Base-by-base conservation (phyloP, 805 yeast genomes). In the Kurtzmaniella cleridarum region DNA sequence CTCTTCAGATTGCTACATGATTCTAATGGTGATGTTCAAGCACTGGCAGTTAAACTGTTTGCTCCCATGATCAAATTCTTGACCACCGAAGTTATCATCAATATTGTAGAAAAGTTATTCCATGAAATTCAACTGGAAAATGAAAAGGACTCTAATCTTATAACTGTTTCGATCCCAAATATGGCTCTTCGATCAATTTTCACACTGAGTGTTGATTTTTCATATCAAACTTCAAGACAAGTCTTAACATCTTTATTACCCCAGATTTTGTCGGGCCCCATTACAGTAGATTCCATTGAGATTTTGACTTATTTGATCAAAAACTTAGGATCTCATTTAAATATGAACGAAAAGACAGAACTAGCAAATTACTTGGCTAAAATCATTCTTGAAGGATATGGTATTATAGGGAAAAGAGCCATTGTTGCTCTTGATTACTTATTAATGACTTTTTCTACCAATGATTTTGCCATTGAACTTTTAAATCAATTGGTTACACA, bases 1-100 rank as follows among this genome's bases (percentile, higher is more conserved):
- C 51, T 76, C 31, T 61, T 69, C 38, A 59, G 58, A 27, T 64
- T 71, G 32, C 60, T 85, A 17, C 66, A 71, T 11, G 95, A 86
- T 52, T 68, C 72, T 34, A 78, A 78, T 47, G 64, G 85, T 4
- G 90, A 84, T 46, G 90, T 86, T 1, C 85, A 84, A 53, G 79
- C 76, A 48, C 85, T 81, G 54, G 83, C 93, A 0, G 75, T 84
- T 34, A 76, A 77, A 45, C 73, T 83, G 14, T 71, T 74, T 41
- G 70, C 64, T 29, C 73, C 75, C 5, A 47, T 73, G 28, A 56
- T 73, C n/a, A 64, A 69, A 12, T 58, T 51, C 23, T 48, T 75
- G 27, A 55, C 61, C 11, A 47, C 53, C 27, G 59, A 57, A 8
- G 61, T 59, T 12, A 47, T 57, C 4, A 42, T 55, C n/a, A 51